Evolutionary conservation across 2,329 filamentous ascomycete genomes (phyloP).

Genomic region (Monosporascus sp.): DNA sequence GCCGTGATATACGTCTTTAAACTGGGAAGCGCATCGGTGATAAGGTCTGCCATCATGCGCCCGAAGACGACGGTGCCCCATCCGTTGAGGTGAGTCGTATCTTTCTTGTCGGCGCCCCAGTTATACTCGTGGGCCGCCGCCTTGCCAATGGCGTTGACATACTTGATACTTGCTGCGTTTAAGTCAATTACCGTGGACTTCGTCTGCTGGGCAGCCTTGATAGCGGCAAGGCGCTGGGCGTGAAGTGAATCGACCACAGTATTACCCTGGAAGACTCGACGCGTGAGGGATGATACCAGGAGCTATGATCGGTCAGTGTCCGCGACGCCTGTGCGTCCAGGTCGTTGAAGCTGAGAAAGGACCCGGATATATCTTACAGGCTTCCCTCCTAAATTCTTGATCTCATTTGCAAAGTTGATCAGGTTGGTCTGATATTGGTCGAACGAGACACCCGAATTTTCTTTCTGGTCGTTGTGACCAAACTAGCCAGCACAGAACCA

Average conservation of each 20-base stretch:
- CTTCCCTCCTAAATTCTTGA: slow-evolving; percentile 36
- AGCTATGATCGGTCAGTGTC: slow-evolving; percentile 19
- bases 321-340: too few relatives aligned
- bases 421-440: slow-evolving; percentile 47
- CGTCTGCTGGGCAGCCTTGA: slow-evolving; percentile 38
- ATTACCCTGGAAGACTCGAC: slow-evolving; percentile 37
- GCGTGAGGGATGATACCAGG: slow-evolving; percentile 50
- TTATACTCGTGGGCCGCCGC: slow-evolving; percentile 43
- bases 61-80: slow-evolving; percentile 52
- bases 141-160: slow-evolving; percentile 48
- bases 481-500: slow-evolving; percentile 35
- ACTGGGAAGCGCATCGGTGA: slow-evolving; percentile 25
- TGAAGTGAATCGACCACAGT: slow-evolving; percentile 42
- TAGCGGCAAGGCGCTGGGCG: slow-evolving; percentile 39
- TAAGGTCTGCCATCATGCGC: slow-evolving; percentile 49
- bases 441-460: slow-evolving; percentile 38
- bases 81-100: slow-evolving; percentile 53
- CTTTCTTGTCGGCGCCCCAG: slow-evolving; percentile 29
- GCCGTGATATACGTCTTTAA: slow-evolving; percentile 21
- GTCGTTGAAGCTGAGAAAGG: neutral
- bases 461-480: slow-evolving; percentile 59
- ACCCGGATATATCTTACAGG: slow-evolving; percentile 28
- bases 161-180: slow-evolving; percentile 44
- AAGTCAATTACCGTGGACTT: slow-evolving; percentile 40
- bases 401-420: slow-evolving; percentile 38